These are phyloP conservation scores for Neurospora sp. DNA, from an alignment of 495 filamentous ascomycete genomes.

Conservation along the genomic window DNA sequence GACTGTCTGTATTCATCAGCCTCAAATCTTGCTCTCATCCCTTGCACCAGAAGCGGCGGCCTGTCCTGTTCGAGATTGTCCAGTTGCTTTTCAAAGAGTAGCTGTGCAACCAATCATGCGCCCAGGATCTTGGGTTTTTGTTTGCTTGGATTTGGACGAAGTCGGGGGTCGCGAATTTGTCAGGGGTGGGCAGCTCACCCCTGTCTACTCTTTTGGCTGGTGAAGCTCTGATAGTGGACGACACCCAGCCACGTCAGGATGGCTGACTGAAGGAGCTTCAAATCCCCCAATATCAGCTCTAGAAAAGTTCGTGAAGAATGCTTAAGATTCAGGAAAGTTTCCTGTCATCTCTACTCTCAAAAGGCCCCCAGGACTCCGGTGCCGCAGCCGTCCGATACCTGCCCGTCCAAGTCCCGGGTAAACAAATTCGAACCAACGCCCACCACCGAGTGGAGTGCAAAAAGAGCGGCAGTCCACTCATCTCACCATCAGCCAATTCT, in stretches of 20 bases:
- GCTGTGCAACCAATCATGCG: not conserved
- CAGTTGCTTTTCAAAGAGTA: not conserved
- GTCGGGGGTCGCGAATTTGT: not conserved
- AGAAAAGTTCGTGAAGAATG: not conserved
- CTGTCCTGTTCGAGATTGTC: not conserved
- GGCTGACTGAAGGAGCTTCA: not conserved
- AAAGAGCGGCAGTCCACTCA: not conserved
- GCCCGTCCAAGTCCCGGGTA: not conserved
- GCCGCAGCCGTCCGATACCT: not conserved
- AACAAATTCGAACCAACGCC: conserved; percentile 1
- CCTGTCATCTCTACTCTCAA: not conserved
- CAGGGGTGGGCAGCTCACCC: not conserved
- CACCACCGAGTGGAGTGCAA: not conserved
- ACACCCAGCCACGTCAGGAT: conserved; percentile 7
- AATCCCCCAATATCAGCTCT: not conserved
- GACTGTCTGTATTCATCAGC: not conserved
- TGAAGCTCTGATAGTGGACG: conserved; percentile 12
- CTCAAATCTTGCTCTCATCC: not conserved
- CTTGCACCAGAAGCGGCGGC: not conserved
- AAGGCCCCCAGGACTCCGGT: not conserved
- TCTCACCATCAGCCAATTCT: not conserved
- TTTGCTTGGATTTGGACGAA: not conserved
- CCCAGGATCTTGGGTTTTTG: not conserved
- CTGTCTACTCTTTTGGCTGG: not conserved
- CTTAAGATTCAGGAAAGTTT: not conserved